A percentile compares a stretch with the other conserved stretches of the same genome.
Conservation (phyloP, 2,329 filamentous ascomycete genomes). For the Dactylellina haptotyla region DNA sequence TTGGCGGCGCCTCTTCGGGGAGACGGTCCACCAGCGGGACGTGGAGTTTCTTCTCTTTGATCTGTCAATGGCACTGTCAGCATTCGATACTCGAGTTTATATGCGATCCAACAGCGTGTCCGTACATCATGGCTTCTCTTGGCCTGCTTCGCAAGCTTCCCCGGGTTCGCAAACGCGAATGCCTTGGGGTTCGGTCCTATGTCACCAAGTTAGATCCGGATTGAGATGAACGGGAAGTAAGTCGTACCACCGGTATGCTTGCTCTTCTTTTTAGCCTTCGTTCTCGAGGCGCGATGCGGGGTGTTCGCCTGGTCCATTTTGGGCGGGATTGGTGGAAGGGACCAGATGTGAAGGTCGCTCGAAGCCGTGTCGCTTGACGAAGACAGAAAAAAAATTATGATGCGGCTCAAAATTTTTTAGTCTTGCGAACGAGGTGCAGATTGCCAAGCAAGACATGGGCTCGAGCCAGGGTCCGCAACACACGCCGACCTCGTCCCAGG, state of each 20-base stretch:
- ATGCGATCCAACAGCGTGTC: not conserved
- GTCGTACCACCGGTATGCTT: conserved; percentile 68
- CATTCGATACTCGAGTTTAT: not conserved
- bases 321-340: not conserved
- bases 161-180: conserved; percentile 84
- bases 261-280: conserved; percentile 47
- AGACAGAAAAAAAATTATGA: conserved; percentile 10
- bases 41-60: conserved; percentile 95
- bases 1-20: conserved; percentile 91
- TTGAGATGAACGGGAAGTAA: not conserved
- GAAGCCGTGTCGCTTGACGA: conserved; percentile 10
- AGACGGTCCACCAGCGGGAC: conserved; percentile 95
- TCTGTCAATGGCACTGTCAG: conserved; percentile 64
- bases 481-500: not conserved
- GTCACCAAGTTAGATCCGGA: conserved; percentile 31
- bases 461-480: not conserved
- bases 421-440: conserved; percentile 13
- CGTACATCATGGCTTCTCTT: conserved; percentile 76
- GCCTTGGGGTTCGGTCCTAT: conserved; percentile 85
- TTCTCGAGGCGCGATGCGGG: conserved; percentile 39
- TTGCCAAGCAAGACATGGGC: conserved; percentile 17
- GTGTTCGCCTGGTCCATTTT: conserved; percentile 52
- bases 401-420: conserved; percentile 38
- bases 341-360: not conserved
- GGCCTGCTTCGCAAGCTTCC: conserved; percentile 79